These are phyloP conservation scores for Aspergillus mulundensis DNA, from an alignment of 495 filamentous ascomycete species.

Conservation along the genomic window DNA sequence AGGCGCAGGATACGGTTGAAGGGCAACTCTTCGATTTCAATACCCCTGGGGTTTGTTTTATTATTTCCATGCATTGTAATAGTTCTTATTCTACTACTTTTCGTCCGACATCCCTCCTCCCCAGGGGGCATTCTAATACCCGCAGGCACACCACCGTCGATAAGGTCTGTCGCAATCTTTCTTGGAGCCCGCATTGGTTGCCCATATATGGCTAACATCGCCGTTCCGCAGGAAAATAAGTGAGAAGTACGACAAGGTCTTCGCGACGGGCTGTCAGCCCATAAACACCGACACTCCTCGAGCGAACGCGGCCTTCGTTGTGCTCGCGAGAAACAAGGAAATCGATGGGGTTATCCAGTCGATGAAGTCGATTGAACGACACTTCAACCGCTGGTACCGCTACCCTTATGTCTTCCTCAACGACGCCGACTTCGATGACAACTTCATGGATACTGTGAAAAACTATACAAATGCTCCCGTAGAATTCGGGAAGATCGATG, in stretches of 20 bases:
- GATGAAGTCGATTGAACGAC: conserved; percentile 94
- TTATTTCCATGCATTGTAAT: conserved; percentile 91
- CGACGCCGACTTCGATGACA: conserved; percentile 91
- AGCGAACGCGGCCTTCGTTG: conserved; percentile 93
- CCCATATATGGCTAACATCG: conserved; percentile 10
- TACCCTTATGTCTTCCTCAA: conserved; percentile 99
- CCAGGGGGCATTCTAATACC: conserved; percentile 82
- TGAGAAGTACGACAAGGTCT: conserved; percentile 95
- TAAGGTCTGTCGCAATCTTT: conserved; percentile 60
- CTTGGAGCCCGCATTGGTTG: neutral
- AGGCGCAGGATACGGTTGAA: conserved; percentile 83
- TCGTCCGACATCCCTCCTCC: conserved; percentile 83
- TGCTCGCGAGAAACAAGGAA: conserved; percentile 95
- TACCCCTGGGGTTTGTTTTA: conserved; percentile 88
- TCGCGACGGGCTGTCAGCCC: conserved; percentile 82
- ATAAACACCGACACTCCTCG: conserved; percentile 63
- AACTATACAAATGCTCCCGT: conserved; percentile 85
- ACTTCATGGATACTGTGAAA: conserved; percentile 80
- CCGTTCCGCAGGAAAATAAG: conserved; percentile 75
- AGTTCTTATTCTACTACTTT: conserved; percentile 83
- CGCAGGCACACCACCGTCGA: conserved; percentile 82
- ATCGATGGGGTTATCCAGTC: conserved; percentile 93
- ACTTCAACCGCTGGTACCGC: conserved; percentile 99
- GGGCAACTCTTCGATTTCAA: conserved; percentile 89
- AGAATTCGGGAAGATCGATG: conserved; percentile 92